Base-by-base conservation (phyloP, 192 early-diverging fungal species). In the Backusella westeae region DNA sequence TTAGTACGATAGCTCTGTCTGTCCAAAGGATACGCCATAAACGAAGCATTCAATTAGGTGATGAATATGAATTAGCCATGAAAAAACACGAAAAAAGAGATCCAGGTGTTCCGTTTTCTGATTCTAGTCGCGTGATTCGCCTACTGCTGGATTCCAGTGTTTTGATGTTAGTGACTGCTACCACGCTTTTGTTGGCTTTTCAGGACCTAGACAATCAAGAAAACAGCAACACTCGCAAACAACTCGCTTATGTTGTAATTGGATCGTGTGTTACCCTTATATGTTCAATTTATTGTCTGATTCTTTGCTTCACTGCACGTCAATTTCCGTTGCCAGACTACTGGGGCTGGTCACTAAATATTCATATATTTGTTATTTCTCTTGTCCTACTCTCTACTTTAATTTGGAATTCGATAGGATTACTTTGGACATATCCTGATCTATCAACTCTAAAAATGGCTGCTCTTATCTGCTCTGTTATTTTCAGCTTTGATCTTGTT, bases 301-400 rank as follows among this genome's bases (percentile, higher is more conserved):
- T 70, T 14, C 63, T 82, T 34, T 49, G 69, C 29, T 19, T 82
- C 6, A 69, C 78, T 8, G 53, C 73, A 19, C 74, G 34, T n/a
- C 65, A 65, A 15, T 70, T 79, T n/a, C 56, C 41, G 0, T n/a
- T 82, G 2, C 81, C 81, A 10, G 69, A 76, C 29, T 4, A 34
- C 2, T 77, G 72, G 79, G 76, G 74, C n/a, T 80, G 79, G 76
- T 67, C 76, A 32, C 34, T 85, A 6, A 85, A 85, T 26, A 38
- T 71, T 6, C 79, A 83, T 71, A 72, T 85, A 1, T 71, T 53
- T 72, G n/a, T 41, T 12, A 23, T 76, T 72, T 68, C 21, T 72
- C 1, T 65, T 12, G 10, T 53, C 7, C 32, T 65, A 9, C 2
- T 38, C 36, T 56, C 39, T 17, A 14, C 21, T 68, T 39, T 46